These are phyloP conservation scores for Scheffersomyces spartinae DNA, from an alignment of 805 yeast genomes.

Conservation along the genomic window DNA sequence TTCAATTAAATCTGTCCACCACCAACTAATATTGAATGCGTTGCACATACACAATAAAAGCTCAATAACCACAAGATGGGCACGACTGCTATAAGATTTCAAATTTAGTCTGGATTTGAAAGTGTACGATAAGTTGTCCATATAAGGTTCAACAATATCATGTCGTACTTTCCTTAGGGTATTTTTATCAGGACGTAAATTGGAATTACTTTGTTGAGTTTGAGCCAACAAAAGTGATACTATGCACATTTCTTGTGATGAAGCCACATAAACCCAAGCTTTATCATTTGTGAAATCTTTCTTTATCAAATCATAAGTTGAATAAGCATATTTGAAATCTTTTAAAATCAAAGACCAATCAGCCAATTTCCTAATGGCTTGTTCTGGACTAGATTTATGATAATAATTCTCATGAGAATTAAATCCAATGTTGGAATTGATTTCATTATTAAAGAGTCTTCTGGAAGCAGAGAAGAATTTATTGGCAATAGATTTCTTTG, in stretches of 20 bases:
- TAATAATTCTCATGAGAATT: slow-evolving; percentile 47
- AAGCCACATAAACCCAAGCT: slow-evolving; percentile 72
- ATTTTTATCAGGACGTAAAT: slow-evolving; percentile 27
- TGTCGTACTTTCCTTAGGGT: slow-evolving; percentile 36
- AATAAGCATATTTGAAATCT: slow-evolving; percentile 75
- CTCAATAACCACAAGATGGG: slow-evolving; percentile 59
- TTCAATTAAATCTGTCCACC: slow-evolving; percentile 35
- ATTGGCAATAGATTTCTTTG: slow-evolving; percentile 67
- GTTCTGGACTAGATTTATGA: slow-evolving; percentile 53
- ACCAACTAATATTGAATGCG: slow-evolving; percentile 29
- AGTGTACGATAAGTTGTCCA: slow-evolving; percentile 67
- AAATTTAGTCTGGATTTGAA: slow-evolving; percentile 61
- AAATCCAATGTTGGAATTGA: slow-evolving; percentile 21
- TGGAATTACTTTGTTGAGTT: slow-evolving; percentile 19
- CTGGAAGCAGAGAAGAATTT: slow-evolving; percentile 58
- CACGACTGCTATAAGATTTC: slow-evolving; percentile 59
- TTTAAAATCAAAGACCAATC: slow-evolving; percentile 90
- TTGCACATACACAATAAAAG: slow-evolving; percentile 42
- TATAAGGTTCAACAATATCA: slow-evolving; percentile 44
- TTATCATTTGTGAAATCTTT: slow-evolving; percentile 69
- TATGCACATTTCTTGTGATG: slow-evolving; percentile 83
- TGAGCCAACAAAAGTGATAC: slow-evolving; percentile 56
- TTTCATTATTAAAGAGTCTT: slow-evolving; percentile 34
- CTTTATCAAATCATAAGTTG: slow-evolving; percentile 71
- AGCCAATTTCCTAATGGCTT: slow-evolving; percentile 68